Percentiles rank a stretch among this genome's conserved stretches.
Conservation (phyloP, 2,329 filamentous ascomycete species). For the Pseudophaeomoniella oleicola region DNA sequence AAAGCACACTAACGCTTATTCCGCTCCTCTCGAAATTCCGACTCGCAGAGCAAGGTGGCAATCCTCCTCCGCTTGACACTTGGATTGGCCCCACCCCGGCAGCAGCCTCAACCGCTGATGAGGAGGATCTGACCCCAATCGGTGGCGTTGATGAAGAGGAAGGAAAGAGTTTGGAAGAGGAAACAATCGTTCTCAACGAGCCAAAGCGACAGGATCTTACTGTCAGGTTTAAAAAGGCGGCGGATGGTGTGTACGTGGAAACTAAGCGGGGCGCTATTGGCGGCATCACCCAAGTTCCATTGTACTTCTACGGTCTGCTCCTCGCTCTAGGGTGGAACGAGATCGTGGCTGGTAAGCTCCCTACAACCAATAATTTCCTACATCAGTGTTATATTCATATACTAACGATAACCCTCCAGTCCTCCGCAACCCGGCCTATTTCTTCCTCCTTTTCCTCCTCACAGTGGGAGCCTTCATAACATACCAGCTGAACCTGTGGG, state of each 20-base stretch:
- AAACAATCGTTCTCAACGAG: slow-evolving; percentile 89
- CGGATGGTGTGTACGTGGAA: slow-evolving; percentile 94
- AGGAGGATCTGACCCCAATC: slow-evolving; percentile 78
- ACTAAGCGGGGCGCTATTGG: slow-evolving; percentile 94
- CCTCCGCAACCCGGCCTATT: slow-evolving; percentile 83
- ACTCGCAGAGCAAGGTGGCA: slow-evolving; percentile 54
- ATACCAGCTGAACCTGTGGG: slow-evolving; percentile 87
- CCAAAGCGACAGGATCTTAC: slow-evolving; percentile 81
- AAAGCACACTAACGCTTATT: slow-evolving; percentile 82
- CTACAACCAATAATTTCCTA: too few species aligned
- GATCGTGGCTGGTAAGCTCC: slow-evolving; percentile 69
- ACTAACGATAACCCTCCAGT: slow-evolving; percentile 38
- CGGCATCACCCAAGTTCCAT: slow-evolving; percentile 79
- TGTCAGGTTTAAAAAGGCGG: slow-evolving; percentile 94
- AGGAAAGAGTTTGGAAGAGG: slow-evolving; percentile 85
- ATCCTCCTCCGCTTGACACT: slow-evolving; percentile 61
- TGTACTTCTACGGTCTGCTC: slow-evolving; percentile 86
- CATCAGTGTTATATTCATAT: slow-evolving; percentile 1
- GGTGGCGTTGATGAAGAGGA: slow-evolving; percentile 91
- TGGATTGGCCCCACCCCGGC: slow-evolving; percentile 71
- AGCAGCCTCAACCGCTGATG: slow-evolving; percentile 64
- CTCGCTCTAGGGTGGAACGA: slow-evolving; percentile 97
- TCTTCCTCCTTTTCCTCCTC: slow-evolving; percentile 69
- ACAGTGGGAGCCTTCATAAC: slow-evolving; percentile 72
- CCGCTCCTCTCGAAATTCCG: slow-evolving; percentile 77